Conservation (phyloP, 768 basidiomycete genomes). For the Serpula lacrymans region DNA sequence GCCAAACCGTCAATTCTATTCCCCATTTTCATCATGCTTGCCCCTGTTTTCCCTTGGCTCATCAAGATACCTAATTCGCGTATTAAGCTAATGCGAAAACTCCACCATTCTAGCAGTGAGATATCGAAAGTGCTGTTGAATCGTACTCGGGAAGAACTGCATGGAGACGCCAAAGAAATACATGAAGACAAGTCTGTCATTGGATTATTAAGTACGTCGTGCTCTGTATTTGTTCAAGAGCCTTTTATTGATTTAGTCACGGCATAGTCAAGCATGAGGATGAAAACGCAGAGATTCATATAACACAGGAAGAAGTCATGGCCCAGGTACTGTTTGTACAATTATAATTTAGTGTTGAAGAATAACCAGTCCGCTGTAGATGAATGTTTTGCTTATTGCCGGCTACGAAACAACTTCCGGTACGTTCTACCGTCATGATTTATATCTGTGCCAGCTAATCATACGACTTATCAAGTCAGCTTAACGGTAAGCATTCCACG, state of each 20-base stretch:
- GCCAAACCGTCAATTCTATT: conserved; percentile 1
- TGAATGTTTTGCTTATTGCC: background rate
- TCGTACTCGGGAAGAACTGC: conserved; percentile 25
- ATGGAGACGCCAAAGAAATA: conserved; percentile 16
- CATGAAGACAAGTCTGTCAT: conserved; percentile 28
- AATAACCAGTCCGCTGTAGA: background rate
- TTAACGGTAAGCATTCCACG: too few species aligned
- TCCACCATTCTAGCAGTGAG: conserved; percentile 23
- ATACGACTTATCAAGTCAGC: too few species aligned
- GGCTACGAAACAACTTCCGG: conserved; percentile 3
- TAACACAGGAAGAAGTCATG: conserved; percentile 36
- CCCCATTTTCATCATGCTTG: background rate
- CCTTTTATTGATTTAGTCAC: background rate
- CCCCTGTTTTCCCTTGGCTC: conserved; percentile 22
- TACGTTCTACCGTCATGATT: too few species aligned
- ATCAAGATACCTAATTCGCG: conserved; percentile 23
- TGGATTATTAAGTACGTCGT: conserved; percentile 25
- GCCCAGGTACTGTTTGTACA: background rate
- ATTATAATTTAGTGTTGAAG: background rate
- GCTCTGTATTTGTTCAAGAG: too few species aligned
- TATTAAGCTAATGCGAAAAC: conserved; percentile 16
- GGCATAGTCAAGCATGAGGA: conserved; percentile 33
- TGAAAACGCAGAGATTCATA: conserved; percentile 20
- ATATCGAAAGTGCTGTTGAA: conserved; percentile 28
- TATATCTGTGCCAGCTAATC: too few species aligned